These are phyloP conservation scores for Trichocomaceae sp. DNA, from an alignment of 2,329 filamentous ascomycete genomes.

Conservation along the genomic window DNA sequence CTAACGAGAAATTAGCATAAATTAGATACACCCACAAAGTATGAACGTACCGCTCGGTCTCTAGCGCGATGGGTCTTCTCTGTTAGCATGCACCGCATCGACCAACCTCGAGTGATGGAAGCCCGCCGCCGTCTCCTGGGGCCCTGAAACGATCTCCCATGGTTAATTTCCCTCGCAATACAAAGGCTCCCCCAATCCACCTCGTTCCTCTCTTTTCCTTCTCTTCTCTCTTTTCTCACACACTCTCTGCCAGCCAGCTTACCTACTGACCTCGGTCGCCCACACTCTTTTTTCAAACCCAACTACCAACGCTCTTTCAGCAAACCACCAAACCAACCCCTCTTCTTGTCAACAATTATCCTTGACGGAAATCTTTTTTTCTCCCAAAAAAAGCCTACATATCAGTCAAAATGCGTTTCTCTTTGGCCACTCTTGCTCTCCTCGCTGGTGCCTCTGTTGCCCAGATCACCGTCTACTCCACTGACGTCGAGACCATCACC, in stretches of 20 bases:
- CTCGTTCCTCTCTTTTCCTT: constrained; percentile 2
- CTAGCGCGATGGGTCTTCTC: background rate
- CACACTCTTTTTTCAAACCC: constrained; percentile 37
- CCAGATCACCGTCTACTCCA: constrained; percentile 49
- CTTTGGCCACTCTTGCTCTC: constrained; percentile 35
- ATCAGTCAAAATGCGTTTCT: constrained; percentile 40
- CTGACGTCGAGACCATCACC: constrained; percentile 56
- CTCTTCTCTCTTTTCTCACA: background rate
- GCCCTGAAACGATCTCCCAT: constrained; percentile 7
- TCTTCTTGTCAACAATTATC: constrained; percentile 13
- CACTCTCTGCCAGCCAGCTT: constrained; percentile 21
- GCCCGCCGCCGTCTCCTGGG: background rate
- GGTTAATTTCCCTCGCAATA: constrained; percentile 34
- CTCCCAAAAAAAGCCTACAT: constrained; percentile 17
- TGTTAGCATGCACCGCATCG: background rate
- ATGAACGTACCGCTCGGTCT: background rate
- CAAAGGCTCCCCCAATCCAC: constrained; percentile 29
- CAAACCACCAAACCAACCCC: constrained; percentile 22
- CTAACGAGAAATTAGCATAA: background rate
- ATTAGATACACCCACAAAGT: too few relatives aligned
- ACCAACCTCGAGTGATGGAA: too few relatives aligned
- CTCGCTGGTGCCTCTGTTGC: constrained; percentile 31
- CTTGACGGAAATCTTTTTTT: constrained; percentile 25
- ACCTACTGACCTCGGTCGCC: constrained; percentile 40
- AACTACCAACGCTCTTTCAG: constrained; percentile 28